Evolutionary conservation across 192 early-diverging fungal species (phyloP), one percentile per base, ranked within the genome.

Genomic region (Chytriomyces sp.): DNA sequence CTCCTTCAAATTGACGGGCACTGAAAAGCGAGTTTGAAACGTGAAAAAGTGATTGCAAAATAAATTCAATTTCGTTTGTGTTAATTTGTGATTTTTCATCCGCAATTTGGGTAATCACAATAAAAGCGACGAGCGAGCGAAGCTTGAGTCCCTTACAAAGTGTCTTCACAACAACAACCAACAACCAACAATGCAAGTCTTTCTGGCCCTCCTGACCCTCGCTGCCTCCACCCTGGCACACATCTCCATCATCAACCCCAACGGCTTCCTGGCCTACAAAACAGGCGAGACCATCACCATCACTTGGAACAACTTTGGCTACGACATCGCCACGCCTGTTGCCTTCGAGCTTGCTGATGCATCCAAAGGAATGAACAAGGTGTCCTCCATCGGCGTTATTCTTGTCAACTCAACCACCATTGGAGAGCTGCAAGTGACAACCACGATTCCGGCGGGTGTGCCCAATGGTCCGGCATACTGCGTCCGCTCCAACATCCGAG

Each of bases 301-400:
- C 45, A 67, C 66, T 67, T 67, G 66, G 66, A 47, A 9, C 16
- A 67, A 67, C 45, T 26, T 18, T 8, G 66, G 66, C 10, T 67
- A 46, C 45, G 44, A 43, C 13, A 9, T 5, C 13, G 45, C 66
- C 13, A 67, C 66, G 1, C 66, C 66, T 13, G 13, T 67, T 45
- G 10, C 66, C 18, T 67, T 67, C 26, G 66, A 67, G 46, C 66
- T 67, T 46, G 66, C 66, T 2, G 66, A 67, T 24, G 66, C 66
- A 8, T 67, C 66, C 46, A 11, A 67, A 67, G 66, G 66, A 11
- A 45, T 28, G 18, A 67, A 67, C 5, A 28, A 46, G 13, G 45
- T 67, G 13, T 45, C 66, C 10, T 45, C 66, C 7, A 47, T 67
- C 46, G 45, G 45, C 26, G 66, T 67, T 47, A 46, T 16, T 45